Percentiles rank a stretch among this genome's conserved stretches.
These are phyloP conservation scores for Phytophthora sp. DNA, from an alignment of 352 stramenopile species.

Conservation along the genomic window DNA sequence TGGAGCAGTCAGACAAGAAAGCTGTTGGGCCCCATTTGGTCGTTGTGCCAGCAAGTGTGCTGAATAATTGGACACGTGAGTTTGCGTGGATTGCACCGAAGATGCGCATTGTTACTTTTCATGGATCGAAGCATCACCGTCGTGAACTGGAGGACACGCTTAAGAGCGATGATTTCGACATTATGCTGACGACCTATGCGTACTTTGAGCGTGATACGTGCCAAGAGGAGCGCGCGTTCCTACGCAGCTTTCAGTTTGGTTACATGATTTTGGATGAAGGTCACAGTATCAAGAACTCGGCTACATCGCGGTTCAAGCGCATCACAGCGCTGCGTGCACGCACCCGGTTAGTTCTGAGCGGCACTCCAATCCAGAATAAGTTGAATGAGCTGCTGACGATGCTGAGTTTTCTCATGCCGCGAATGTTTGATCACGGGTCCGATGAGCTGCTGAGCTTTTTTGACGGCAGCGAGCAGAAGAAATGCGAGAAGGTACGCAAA, in stretches of 20 bases:
- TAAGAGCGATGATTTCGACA: constrained; percentile 63
- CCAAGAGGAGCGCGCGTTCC: constrained; percentile 83
- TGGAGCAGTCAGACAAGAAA: constrained; percentile 37
- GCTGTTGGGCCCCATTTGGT: constrained; percentile 86
- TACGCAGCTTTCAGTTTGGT: constrained; percentile 82
- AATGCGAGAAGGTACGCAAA: constrained; percentile 87
- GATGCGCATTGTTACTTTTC: constrained; percentile 88
- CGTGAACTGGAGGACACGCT: constrained; percentile 64
- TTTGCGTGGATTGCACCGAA: constrained; percentile 92
- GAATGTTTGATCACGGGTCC: constrained; percentile 88
- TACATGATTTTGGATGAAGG: constrained; percentile 95
- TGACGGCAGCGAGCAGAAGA: constrained; percentile 78
- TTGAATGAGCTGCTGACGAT: constrained; percentile 88
- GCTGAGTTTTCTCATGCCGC: constrained; percentile 92
- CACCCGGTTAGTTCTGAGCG: constrained; percentile 83
- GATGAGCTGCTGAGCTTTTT: constrained; percentile 86
- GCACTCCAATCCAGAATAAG: constrained; percentile 93
- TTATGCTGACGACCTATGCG: constrained; percentile 92
- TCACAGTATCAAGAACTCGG: constrained; percentile 94
- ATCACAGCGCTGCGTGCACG: constrained; percentile 77
- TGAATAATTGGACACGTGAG: constrained; percentile 94
- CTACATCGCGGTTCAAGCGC: constrained; percentile 89
- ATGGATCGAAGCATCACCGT: constrained; percentile 72
- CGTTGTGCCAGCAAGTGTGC: constrained; percentile 92
- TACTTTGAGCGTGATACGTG: constrained; percentile 91